phyloP scores from a whole-genome alignment of 179 eudicot species.

The Carnegiea gigantea region DNA sequence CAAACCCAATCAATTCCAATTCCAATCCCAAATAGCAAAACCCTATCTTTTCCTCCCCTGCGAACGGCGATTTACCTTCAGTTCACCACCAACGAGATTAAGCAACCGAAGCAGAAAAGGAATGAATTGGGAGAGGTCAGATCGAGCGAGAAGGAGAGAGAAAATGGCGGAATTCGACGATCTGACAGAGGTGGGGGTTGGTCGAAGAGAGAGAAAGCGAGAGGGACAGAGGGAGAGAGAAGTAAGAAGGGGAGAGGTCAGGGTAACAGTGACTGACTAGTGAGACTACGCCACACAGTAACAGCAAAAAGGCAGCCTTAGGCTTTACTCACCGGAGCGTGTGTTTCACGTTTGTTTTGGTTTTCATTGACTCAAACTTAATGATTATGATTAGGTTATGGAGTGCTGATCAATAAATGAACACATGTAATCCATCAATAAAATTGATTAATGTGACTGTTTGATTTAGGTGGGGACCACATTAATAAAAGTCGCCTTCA shows the following conservation, averaged over 20 bases:
- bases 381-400: too few species aligned
- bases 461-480: too few species aligned
- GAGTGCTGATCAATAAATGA: too few species aligned
- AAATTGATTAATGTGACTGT: too few species aligned
- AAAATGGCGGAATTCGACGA: conserved; percentile 15
- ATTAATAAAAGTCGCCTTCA: too few species aligned
- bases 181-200: conserved; percentile 9
- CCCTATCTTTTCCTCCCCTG: neutral
- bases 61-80: neutral
- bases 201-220: neutral
- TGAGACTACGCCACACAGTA: conserved; percentile 7
- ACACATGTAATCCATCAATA: too few species aligned
- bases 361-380: neutral
- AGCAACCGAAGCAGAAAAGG: neutral
- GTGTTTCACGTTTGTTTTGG: neutral
- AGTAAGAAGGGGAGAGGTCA: neutral
- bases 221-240: neutral
- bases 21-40: neutral
- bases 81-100: neutral
- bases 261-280: conserved; percentile 10
- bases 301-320: neutral
- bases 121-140: neutral
- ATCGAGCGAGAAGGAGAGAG: conserved; percentile 11
- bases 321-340: neutral
- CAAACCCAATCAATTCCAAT: neutral